phyloP scores from a whole-genome alignment of 1,284 basidiomycete species.

The Malassezia yamatoensis region DNA sequence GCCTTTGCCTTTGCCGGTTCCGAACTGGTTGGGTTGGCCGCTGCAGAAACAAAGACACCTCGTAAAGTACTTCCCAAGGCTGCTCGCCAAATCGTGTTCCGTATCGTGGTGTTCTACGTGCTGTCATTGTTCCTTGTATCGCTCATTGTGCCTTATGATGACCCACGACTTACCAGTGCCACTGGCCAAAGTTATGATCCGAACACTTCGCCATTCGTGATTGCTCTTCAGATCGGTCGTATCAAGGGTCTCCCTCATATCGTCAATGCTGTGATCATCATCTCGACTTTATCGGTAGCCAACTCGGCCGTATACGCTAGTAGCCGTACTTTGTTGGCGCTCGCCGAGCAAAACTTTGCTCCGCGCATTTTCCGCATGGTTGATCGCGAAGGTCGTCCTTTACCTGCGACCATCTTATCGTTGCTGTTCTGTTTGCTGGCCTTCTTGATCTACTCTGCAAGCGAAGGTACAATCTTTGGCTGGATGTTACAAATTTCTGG shows the following conservation, averaged over 20 bases:
- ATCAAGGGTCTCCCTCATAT: constrained; percentile 51
- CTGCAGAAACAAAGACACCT: constrained; percentile 56
- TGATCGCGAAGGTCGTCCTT: constrained; percentile 53
- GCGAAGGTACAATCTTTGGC: constrained; percentile 47
- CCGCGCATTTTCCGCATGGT: constrained; percentile 50
- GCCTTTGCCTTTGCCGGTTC: constrained; percentile 45
- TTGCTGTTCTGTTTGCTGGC: constrained; percentile 38
- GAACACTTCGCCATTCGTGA: constrained; percentile 52
- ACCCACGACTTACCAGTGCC: constrained; percentile 29
- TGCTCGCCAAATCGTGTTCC: constrained; percentile 51
- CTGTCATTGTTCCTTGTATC: constrained; percentile 56
- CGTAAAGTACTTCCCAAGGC: constrained; percentile 52
- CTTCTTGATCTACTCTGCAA: constrained; percentile 41
- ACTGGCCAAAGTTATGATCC: constrained; percentile 43
- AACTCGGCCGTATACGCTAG: constrained; percentile 49
- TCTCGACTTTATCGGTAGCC: constrained; percentile 49
- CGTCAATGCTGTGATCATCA: constrained; percentile 51
- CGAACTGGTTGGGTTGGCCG: constrained; percentile 59
- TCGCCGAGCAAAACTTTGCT: constrained; percentile 48
- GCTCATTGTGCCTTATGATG: constrained; percentile 51
- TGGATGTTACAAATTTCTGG: constrained; percentile 53
- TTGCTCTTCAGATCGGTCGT: constrained; percentile 49
- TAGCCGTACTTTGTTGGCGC: constrained; percentile 47
- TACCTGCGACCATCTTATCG: constrained; percentile 45
- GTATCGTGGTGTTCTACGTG: constrained; percentile 53